Conservation (phyloP, 768 basidiomycete species). For the Tulasnella sp. region DNA sequence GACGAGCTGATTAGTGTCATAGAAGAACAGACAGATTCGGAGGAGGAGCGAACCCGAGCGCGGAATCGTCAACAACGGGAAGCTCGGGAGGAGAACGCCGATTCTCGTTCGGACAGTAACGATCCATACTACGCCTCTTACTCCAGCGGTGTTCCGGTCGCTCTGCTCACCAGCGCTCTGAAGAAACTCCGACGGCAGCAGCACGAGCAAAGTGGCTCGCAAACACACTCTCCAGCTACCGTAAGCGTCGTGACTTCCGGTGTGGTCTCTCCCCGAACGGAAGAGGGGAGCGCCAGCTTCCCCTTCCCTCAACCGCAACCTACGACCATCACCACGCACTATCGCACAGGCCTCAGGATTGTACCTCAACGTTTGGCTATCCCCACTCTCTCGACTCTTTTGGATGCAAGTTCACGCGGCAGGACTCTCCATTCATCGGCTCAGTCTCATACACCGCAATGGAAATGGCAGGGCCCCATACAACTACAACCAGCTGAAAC, state of each 20-base stretch:
- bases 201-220: conserved; percentile 7
- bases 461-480: conserved; percentile 25
- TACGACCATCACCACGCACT: conserved; percentile 23
- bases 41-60: conserved; percentile 17
- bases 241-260: conserved; percentile 1
- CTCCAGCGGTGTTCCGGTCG: conserved; percentile 16
- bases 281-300: not conserved
- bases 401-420: conserved; percentile 10
- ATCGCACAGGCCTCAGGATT: conserved; percentile 19
- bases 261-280: not conserved
- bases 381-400: conserved; percentile 1
- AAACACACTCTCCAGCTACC: conserved; percentile 18
- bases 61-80: not conserved
- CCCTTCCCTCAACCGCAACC: conserved; percentile 14
- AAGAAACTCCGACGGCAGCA: conserved; percentile 19
- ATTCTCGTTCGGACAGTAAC: conserved; percentile 18
- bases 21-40: conserved; percentile 29
- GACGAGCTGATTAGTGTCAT: conserved; percentile 30
- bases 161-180: conserved; percentile 22
- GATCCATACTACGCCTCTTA: conserved; percentile 22
- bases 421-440: not conserved
- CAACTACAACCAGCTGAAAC: conserved; percentile 29
- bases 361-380: conserved; percentile 21
- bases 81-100: conserved; percentile 7
- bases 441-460: not conserved